phyloP scores from a whole-genome alignment of 768 basidiomycete species.

The Sporobolomyces phaffii region DNA sequence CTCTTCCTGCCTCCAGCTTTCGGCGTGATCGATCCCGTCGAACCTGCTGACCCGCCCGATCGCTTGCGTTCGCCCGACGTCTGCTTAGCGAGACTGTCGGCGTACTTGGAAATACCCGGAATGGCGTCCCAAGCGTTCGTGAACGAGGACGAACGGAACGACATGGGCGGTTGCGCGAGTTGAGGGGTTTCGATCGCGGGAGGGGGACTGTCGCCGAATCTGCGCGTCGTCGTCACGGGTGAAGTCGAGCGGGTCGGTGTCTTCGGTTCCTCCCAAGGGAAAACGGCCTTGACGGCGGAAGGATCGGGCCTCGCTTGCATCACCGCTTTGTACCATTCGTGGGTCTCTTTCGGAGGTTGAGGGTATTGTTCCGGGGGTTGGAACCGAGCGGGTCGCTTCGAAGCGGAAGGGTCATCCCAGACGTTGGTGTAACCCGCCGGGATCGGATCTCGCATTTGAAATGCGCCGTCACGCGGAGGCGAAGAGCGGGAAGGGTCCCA shows the following conservation, averaged over 20 bases:
- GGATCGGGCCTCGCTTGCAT: constrained; percentile 59
- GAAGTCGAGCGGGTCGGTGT: neutral
- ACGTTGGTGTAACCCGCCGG: constrained; percentile 74
- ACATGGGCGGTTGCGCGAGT: neutral
- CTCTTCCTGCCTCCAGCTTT: neutral
- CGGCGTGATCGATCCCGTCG: neutral
- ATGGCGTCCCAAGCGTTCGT: constrained; percentile 79
- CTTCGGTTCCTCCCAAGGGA: constrained; percentile 79
- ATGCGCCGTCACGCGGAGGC: constrained; percentile 58
- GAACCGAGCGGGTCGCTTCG: constrained; percentile 52
- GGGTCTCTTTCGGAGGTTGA: constrained; percentile 63
- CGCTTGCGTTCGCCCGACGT: neutral
- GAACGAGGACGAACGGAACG: constrained; percentile 49
- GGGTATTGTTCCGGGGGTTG: constrained; percentile 57
- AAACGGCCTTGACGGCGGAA: constrained; percentile 66
- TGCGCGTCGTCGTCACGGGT: constrained; percentile 1
- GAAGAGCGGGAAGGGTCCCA: constrained; percentile 79
- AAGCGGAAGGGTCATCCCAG: constrained; percentile 65
- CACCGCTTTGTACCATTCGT: constrained; percentile 54
- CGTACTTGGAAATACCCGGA: constrained; percentile 72
- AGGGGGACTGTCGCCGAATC: constrained; percentile 12
- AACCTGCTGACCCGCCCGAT: neutral
- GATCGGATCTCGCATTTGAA: constrained; percentile 58
- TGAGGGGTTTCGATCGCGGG: constrained; percentile 9
- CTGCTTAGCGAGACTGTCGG: constrained; percentile 46